Percentiles rank a stretch among this genome's conserved stretches.
Conservation (phyloP, 352 stramenopile species). For the Blastocystis sp. region DNA sequence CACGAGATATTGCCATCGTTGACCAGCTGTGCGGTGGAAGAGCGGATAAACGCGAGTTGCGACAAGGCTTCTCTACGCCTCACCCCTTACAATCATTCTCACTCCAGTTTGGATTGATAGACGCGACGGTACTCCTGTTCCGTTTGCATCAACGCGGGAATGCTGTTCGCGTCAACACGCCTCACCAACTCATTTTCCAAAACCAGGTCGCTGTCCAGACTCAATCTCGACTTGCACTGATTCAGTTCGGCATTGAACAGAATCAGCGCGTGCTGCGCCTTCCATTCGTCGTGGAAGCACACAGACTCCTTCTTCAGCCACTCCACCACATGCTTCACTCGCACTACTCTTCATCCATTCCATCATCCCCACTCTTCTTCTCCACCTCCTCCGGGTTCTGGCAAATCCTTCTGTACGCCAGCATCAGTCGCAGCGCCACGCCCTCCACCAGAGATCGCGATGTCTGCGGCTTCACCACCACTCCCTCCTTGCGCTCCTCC, state of each 20-base stretch:
- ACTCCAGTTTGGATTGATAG: neutral
- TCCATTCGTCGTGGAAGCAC: conserved; percentile 12
- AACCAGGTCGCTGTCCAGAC: neutral
- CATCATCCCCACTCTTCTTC: neutral
- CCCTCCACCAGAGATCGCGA: neutral
- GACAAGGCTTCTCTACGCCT: neutral
- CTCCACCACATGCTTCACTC: neutral
- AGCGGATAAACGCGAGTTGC: conserved; percentile 22
- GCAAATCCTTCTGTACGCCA: neutral
- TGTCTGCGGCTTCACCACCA: neutral
- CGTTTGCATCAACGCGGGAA: neutral
- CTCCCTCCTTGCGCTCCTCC: conserved; percentile 6
- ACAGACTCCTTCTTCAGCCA: neutral
- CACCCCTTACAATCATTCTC: neutral
- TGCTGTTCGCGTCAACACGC: neutral
- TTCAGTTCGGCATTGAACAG: conserved; percentile 17
- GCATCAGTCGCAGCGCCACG: neutral
- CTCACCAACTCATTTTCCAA: neutral
- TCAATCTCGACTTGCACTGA: conserved; percentile 23
- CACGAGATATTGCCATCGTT: conserved; percentile 9
- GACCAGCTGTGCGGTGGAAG: conserved; percentile 13
- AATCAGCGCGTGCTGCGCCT: conserved; percentile 17
- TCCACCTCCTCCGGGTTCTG: neutral
- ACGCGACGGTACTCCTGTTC: neutral
- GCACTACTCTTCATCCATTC: neutral